Evolutionary conservation across 176 grass and related monocot species (phyloP), one percentile per base, ranked within the genome.

Genomic region (Phoenix roebelenii): DNA sequence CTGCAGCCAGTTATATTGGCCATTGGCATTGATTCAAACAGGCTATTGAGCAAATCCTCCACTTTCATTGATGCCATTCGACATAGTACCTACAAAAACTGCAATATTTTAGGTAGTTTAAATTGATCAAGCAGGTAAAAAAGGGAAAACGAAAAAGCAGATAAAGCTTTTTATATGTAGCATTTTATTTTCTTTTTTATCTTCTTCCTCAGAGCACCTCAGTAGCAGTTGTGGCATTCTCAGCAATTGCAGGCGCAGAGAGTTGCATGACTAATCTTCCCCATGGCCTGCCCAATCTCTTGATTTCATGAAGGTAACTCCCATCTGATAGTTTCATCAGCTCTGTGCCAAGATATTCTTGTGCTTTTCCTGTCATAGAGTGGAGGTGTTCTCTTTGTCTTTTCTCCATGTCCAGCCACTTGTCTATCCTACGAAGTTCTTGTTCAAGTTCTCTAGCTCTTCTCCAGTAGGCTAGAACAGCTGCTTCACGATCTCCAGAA

Each of bases 261-360:
- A 88, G 44, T 54, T 94, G 84, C 68, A 94, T 76, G 60, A 65
- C 53, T 17, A 94, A 64, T 12, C 80, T 54, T 35, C 65, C 77
- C 89, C 77, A 84, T 16, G 59, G 67, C 59, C 69, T 65, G 14
- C 77, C 84, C 15, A 67, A 56, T 51, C 17, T 67, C 18, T 28
- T 68, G 30, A 88, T 59, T 58, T 85, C 64, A 67, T 58, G 77
- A 19, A 94, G 60, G 61, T 82, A 88, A 70, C 81, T 76, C 0
- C 77, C 74, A 23, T 77, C 84, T 23, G 51, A 23, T 54, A 94
- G 75, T 54, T 50, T 82, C 74, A 18, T 49, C 12, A 59, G 63
- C 7, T 66, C 25, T 18, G 35, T 0, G 18, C 7, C 16, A 3
- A 1, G 24, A 24, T 25, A 18, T 3, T 12, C n/a, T 26, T 28